These are phyloP conservation scores for Remersonia thermophila DNA, from an alignment of 2,329 filamentous ascomycete species.

Conservation along the genomic window DNA sequence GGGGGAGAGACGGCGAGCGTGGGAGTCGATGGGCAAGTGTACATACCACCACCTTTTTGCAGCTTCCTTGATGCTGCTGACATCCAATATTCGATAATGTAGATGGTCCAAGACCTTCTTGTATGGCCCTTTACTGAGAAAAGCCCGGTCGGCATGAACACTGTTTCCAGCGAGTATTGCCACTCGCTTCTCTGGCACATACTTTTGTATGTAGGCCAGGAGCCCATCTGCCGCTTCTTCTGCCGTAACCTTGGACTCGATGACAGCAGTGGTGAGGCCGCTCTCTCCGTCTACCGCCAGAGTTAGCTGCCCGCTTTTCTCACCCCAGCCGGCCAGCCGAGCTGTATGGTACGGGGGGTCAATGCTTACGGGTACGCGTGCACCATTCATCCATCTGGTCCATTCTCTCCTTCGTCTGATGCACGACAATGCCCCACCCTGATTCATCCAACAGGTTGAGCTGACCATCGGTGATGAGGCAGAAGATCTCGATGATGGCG, in stretches of 20 bases:
- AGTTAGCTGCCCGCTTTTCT: background rate
- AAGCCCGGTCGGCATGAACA: constrained; percentile 79
- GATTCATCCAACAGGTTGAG: constrained; percentile 62
- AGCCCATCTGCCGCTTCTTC: constrained; percentile 60
- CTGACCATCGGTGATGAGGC: constrained; percentile 74
- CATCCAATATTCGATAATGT: constrained; percentile 83
- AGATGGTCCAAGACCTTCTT: constrained; percentile 60
- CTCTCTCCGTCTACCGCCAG: constrained; percentile 47
- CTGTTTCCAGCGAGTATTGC: constrained; percentile 84
- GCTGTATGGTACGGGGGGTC: too few species aligned
- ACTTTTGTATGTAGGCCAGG: constrained; percentile 62
- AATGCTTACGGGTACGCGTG: constrained; percentile 46
- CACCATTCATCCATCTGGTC: constrained; percentile 85
- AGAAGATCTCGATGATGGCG: constrained; percentile 82
- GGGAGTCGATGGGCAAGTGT: background rate
- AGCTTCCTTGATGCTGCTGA: constrained; percentile 86
- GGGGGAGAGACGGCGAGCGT: too few species aligned
- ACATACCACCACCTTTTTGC: constrained; percentile 60
- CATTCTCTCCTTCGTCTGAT: constrained; percentile 58
- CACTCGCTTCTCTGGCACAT: constrained; percentile 52
- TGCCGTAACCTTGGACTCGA: constrained; percentile 60
- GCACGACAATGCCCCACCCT: constrained; percentile 71
- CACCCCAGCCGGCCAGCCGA: too few species aligned
- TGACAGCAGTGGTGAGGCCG: constrained; percentile 68
- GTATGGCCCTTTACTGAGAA: constrained; percentile 66